These are phyloP conservation scores for Diplodia intermedia DNA, from an alignment of 2,329 filamentous ascomycete species.

Conservation along the genomic window DNA sequence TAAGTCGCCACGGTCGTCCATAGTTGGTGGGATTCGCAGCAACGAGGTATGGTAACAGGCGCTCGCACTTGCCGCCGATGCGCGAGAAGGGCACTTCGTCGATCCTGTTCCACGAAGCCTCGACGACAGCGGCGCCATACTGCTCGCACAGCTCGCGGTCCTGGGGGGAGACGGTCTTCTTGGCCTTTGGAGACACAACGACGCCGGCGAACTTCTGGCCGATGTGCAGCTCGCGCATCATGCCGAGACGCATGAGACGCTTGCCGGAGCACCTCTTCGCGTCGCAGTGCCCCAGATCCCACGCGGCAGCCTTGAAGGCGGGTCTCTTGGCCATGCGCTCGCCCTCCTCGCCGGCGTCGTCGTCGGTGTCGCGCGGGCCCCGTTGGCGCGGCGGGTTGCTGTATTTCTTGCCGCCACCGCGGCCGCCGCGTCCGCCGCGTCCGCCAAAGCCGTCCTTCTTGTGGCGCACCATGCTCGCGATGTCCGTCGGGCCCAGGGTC, in stretches of 20 bases:
- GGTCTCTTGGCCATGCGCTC: slow-evolving; percentile 39
- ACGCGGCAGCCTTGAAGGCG: slow-evolving; percentile 90
- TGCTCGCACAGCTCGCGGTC: slow-evolving; percentile 83
- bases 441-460: slow-evolving; percentile 84
- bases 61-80: slow-evolving; percentile 92
- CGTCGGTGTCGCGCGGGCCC: slow-evolving; percentile 57
- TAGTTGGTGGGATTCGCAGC: slow-evolving; percentile 98
- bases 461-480: slow-evolving; percentile 81
- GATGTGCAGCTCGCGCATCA: slow-evolving; percentile 91
- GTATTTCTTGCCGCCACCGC: slow-evolving; percentile 68
- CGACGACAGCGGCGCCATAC: slow-evolving; percentile 92
- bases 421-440: slow-evolving; percentile 47
- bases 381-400: slow-evolving; percentile 64
- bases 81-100: slow-evolving; percentile 88
- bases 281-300: slow-evolving; percentile 98
- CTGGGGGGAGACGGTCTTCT: slow-evolving; percentile 80
- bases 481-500: background rate
- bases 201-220: slow-evolving; percentile 92
- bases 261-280: slow-evolving; percentile 97
- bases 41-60: slow-evolving; percentile 90
- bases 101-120: slow-evolving; percentile 95
- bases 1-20: slow-evolving; percentile 90
- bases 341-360: slow-evolving; percentile 50
- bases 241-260: slow-evolving; percentile 85
- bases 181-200: slow-evolving; percentile 94